Base-by-base conservation (phyloP, 176 grass and related monocot genomes). In the Oryza australiensis region DNA sequence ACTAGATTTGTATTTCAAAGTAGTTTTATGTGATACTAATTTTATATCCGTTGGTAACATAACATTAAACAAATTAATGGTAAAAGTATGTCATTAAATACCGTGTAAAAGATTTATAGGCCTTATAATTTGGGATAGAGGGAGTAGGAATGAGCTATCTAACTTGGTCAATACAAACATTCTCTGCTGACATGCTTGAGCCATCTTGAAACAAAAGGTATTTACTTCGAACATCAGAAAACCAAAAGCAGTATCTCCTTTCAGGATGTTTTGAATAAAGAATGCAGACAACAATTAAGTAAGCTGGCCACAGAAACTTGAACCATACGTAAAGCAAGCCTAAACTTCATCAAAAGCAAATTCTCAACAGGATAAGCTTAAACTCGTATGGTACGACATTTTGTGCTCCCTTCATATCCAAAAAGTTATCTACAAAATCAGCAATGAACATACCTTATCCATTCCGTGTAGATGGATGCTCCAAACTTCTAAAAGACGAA, bases 401-500 rank as follows among this genome's bases (percentile, higher is more conserved):
- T 34, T 70, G 12, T 57, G 15, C 30, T 80, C 66, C 43, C 57
- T 70, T 70, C 49, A 33, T 57, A 66, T 29, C 72, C 62, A 15
- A 42, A 24, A 87, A 73, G 9, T 22, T 57, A 12, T 76, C 76
- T 5, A 22, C 23, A 73, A 46, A 37, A 82, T 70, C 40, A 64
- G 7, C 9, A 72, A 24, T 74, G 14, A 63, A 5, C n/a, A 72
- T 92, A 97, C 94, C 91, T 97, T 92, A 86, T 66, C 80, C 60
- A 91, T 89, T 77, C 86, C 84, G 53, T 89, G 68, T 72, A 81
- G 87, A 68, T 97, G 88, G 74, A 70, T 49, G 79, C 80, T 75
- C 95, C 95, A 98, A 64, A 78, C 78, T 76, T 89, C 53, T 82
- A 98, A 82, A 66, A 98, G 77, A 53, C 67, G 65, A 77, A 85